Base-by-base conservation (phyloP, 2,329 filamentous ascomycete genomes). In the Penicillium sp. region DNA sequence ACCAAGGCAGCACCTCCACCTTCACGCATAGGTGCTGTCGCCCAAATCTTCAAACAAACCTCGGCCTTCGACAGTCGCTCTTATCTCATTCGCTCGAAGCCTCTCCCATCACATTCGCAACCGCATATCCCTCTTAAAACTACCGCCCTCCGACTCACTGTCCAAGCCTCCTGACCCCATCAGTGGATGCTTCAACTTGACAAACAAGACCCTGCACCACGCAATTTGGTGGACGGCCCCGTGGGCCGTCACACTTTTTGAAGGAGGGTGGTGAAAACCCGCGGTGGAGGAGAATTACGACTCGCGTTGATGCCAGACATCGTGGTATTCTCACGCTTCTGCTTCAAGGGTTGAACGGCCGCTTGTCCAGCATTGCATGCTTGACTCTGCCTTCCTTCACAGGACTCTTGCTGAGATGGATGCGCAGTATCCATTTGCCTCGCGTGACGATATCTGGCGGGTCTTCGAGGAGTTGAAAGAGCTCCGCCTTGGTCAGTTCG, bases 381-480 rank as follows among this genome's bases (percentile, higher is more conserved):
- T 28, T 18, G 39, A 43, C 11, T 11, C 23, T 14, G 23, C n/a
- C 14, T 18, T 18, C 9, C 23, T 5, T 11, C 10, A 14, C 37
- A 40, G 13, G 51, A 4, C 28, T 24, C 33, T 48, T 18, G 13
- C 21, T 48, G 54, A 57, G 60, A 87, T 87, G 85, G 84, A 87
- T 79, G 81, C 83, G 62, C 83, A 86, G 75, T 85, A 80, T 71
- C 78, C 81, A 56, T 85, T 87, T 73, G 84, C 83, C 61, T 85
- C 85, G 61, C 82, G 80, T 71, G 83, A 84, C 76, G 85, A 87
- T 70, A 76, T 85, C 66, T 88, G 85, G 85, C 82, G 83, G 60
- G 74, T 87, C 57, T 82, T 87, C 63, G 80, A 81, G 70, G 84
- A 87, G 60, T 77, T 88, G 67, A 81, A 82, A 62, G 81, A 83